Conservation (phyloP, 345 rosid genomes). For the Streptanthus diversifolius region DNA sequence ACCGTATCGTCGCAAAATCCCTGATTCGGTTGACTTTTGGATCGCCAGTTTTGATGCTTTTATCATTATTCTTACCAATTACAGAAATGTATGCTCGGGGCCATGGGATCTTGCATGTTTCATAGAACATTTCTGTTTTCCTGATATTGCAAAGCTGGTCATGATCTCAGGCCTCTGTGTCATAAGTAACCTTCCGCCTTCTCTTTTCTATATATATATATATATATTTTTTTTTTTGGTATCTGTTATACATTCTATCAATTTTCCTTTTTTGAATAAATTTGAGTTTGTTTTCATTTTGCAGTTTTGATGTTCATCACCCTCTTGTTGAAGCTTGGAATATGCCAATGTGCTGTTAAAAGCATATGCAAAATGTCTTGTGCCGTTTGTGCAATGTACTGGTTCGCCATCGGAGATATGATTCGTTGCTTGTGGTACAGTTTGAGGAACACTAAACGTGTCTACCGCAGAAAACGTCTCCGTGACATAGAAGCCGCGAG, state of each 20-base stretch:
- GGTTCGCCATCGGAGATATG: slow-evolving; percentile 45
- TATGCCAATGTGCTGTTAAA: slow-evolving; percentile 62
- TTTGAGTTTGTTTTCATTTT: not conserved
- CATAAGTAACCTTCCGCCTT: slow-evolving; percentile 39
- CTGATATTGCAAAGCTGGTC: slow-evolving; percentile 55
- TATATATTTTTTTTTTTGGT: too few relatives aligned
- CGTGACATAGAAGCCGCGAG: slow-evolving; percentile 42
- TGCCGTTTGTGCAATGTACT: slow-evolving; percentile 54
- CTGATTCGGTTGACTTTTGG: not conserved
- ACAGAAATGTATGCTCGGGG: slow-evolving; percentile 65
- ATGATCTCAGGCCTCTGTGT: slow-evolving; percentile 57
- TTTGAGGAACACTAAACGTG: slow-evolving; percentile 43
- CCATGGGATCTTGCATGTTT: slow-evolving; percentile 74
- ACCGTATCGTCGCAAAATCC: not conserved
- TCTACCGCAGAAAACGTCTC: slow-evolving; percentile 24
- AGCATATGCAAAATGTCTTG: slow-evolving; percentile 76
- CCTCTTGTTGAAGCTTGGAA: slow-evolving; percentile 62
- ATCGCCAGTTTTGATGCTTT: not conserved
- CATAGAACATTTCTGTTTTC: slow-evolving; percentile 65
- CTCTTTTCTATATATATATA: not conserved
- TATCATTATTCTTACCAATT: not conserved
- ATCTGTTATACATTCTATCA: not conserved
- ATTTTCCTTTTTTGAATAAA: not conserved
- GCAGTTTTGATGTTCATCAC: slow-evolving; percentile 68
- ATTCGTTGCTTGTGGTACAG: slow-evolving; percentile 50